Evolutionary conservation across 2,329 filamentous ascomycete genomes (phyloP).

Genomic region (Beauveria varroae): DNA sequence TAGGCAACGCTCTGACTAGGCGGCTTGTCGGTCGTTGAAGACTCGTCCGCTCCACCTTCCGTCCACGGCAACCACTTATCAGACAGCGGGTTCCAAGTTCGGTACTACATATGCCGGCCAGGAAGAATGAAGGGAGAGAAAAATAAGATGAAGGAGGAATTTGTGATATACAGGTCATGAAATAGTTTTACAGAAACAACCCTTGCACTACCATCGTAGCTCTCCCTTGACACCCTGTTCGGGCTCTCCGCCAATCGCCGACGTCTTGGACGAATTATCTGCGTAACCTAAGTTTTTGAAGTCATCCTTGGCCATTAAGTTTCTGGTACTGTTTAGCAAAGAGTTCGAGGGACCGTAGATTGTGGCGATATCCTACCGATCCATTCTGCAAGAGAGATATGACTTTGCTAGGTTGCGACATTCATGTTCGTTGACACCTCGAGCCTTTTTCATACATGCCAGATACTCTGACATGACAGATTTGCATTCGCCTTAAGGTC

Average conservation of each 20-base stretch:
- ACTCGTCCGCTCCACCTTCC: background rate
- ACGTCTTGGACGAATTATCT: constrained; percentile 18
- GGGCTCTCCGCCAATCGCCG: constrained; percentile 17
- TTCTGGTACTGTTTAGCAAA: constrained; percentile 43
- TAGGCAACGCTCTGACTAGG: constrained; percentile 17
- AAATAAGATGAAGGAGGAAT: background rate
- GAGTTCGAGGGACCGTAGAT: background rate
- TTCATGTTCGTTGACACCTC: constrained; percentile 77
- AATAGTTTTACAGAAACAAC: background rate
- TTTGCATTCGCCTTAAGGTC: constrained; percentile 79
- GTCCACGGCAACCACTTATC: background rate
- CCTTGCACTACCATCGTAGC: constrained; percentile 25
- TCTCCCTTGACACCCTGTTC: constrained; percentile 31
- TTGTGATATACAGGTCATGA: background rate
- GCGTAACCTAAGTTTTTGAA: constrained; percentile 87
- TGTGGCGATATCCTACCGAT: constrained; percentile 54
- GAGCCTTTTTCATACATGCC: constrained; percentile 74
- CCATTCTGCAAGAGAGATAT: constrained; percentile 91
- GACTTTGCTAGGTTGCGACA: constrained; percentile 81
- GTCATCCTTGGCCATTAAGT: constrained; percentile 92
- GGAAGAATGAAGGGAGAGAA: background rate
- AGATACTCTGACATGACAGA: constrained; percentile 80
- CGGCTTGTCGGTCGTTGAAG: background rate
- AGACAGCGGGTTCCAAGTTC: background rate
- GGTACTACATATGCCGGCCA: background rate